Evolutionary conservation across 1,139 yeast species (phyloP).

Genomic region (Blastobotrys apis): DNA sequence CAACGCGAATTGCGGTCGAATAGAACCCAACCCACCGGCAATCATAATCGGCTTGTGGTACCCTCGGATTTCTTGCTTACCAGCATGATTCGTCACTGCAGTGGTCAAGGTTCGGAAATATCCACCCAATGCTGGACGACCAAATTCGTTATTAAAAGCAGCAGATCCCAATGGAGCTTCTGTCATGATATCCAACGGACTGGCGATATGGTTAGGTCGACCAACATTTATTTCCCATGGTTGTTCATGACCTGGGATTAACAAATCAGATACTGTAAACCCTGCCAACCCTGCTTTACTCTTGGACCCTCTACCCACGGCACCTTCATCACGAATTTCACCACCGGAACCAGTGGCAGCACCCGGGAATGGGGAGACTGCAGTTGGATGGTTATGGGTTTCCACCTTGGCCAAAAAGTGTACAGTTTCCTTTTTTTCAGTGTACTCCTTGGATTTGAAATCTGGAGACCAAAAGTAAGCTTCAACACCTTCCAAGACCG

Average conservation of each 20-base stretch:
- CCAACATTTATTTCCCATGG: slow-evolving; percentile 95
- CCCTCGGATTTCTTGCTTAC: slow-evolving; percentile 78
- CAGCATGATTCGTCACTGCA: slow-evolving; percentile 57
- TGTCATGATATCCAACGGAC: slow-evolving; percentile 89
- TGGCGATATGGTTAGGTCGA: slow-evolving; percentile 88
- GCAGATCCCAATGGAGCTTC: slow-evolving; percentile 98
- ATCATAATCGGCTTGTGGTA: slow-evolving; percentile 99
- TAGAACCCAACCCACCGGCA: slow-evolving; percentile 98
- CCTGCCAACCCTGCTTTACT: slow-evolving; percentile 96
- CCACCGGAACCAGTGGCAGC: slow-evolving; percentile 99
- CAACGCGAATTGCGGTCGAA: slow-evolving; percentile 87
- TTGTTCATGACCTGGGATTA: slow-evolving; percentile 78
- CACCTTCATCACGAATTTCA: slow-evolving; percentile 99
- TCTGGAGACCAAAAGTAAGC: slow-evolving; percentile 78
- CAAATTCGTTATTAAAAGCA: slow-evolving; percentile 97
- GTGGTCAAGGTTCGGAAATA: slow-evolving; percentile 95
- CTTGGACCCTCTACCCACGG: slow-evolving; percentile 97
- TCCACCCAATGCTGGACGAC: slow-evolving; percentile 96
- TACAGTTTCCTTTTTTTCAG: slow-evolving; percentile 67
- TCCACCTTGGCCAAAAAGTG: slow-evolving; percentile 94
- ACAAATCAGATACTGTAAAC: slow-evolving; percentile 83
- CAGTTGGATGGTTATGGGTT: slow-evolving; percentile 99
- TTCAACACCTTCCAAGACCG: slow-evolving; percentile 81
- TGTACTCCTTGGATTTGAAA: slow-evolving; percentile 66
- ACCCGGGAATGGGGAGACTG: slow-evolving; percentile 98